A percentile compares a stretch with the other conserved stretches of the same genome.
Conservation (phyloP, 495 filamentous ascomycete species). For the Mytilinidion resinicola region DNA sequence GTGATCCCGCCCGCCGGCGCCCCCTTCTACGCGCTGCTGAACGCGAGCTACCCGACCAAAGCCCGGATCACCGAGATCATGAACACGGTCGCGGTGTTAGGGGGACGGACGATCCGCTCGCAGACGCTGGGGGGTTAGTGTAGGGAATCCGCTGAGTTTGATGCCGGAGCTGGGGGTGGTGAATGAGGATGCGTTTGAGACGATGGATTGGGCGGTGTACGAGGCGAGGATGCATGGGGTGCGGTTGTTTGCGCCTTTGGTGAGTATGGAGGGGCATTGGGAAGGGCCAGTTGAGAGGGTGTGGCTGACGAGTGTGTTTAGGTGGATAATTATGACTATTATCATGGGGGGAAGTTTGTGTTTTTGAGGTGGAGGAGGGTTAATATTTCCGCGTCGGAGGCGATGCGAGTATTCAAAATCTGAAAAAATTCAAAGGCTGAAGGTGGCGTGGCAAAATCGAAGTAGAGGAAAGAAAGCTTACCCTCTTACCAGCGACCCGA, state of each 20-base stretch:
- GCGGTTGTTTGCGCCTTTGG: conserved; percentile 44
- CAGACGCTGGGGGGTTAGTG: conserved; percentile 51
- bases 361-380: conserved; percentile 50
- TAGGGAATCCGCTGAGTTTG: conserved; percentile 48
- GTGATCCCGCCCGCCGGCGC: conserved; percentile 44
- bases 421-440: neutral
- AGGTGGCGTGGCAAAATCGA: neutral
- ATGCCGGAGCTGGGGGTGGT: conserved; percentile 41
- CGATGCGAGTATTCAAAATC: neutral
- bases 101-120: conserved; percentile 46
- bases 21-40: conserved; percentile 45
- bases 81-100: conserved; percentile 46
- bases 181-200: conserved; percentile 45
- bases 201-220: conserved; percentile 50
- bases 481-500: conserved; percentile 29
- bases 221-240: conserved; percentile 48
- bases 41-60: conserved; percentile 48
- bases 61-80: conserved; percentile 50
- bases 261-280: conserved; percentile 36
- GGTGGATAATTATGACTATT: conserved; percentile 42
- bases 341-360: conserved; percentile 53
- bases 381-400: conserved; percentile 35
- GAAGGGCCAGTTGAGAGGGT: neutral
- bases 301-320: neutral
- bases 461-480: neutral